Conservation (phyloP, 139 green algal species). For the Volvox reticuliferus region DNA sequence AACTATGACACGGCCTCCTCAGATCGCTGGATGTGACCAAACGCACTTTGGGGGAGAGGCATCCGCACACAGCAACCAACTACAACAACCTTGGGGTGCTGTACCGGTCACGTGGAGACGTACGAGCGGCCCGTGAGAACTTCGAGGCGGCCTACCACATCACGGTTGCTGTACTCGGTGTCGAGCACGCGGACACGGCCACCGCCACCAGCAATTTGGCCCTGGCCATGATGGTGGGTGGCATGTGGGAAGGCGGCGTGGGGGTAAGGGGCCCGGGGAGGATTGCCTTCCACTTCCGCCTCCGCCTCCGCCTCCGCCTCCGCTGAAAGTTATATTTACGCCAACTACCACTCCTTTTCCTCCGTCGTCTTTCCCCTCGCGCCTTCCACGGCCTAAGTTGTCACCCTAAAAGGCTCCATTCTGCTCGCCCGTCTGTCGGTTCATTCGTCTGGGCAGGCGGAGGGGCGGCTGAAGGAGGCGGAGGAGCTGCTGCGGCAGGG, state of each 20-base stretch:
- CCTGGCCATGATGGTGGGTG: not conserved
- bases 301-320: too few species aligned
- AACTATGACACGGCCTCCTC: too few species aligned
- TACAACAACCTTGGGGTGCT: conserved; percentile 43
- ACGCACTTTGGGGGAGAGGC: conserved; percentile 2
- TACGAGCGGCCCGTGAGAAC: not conserved
- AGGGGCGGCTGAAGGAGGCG: conserved; percentile 22
- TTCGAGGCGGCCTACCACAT: conserved; percentile 17
- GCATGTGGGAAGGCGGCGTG: not conserved
- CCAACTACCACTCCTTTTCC: not conserved
- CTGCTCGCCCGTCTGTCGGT: too few species aligned
- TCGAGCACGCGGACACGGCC: conserved; percentile 29
- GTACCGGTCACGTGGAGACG: conserved; percentile 9
- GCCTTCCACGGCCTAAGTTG: too few species aligned
- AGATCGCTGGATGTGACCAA: conserved; percentile 5
- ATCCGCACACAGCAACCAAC: conserved; percentile 33
- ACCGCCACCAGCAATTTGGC: conserved; percentile 7
- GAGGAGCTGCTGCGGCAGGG: conserved; percentile 18
- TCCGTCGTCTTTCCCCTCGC: not conserved
- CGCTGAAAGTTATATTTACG: too few species aligned
- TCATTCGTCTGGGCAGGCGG: not conserved
- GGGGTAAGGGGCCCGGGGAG: not conserved
- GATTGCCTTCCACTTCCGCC: too few species aligned
- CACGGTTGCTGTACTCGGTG: not conserved
- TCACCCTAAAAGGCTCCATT: too few species aligned